phyloP scores from a whole-genome alignment of 176 grass and related monocot genomes.

The barley (Hordeum vulgare) region DNA sequence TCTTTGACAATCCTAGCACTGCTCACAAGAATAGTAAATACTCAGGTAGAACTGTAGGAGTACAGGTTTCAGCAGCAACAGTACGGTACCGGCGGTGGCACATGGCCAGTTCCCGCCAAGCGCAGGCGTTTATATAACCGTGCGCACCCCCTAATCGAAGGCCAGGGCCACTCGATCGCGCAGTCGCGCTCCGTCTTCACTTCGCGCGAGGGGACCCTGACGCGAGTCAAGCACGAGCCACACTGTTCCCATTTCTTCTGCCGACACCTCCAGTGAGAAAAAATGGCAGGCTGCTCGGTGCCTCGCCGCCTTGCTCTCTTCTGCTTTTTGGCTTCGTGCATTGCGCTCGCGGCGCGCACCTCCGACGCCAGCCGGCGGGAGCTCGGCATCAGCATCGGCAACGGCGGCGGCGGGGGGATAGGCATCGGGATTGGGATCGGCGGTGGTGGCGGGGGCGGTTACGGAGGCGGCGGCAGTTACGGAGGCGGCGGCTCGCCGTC shows the following conservation, averaged over 20 bases:
- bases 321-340: constrained; percentile 15
- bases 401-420: background rate
- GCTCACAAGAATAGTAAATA: background rate
- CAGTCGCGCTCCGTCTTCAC: background rate
- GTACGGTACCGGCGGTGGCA: background rate
- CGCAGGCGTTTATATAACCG: background rate
- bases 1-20: background rate
- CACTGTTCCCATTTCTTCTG: background rate
- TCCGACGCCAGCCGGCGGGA: background rate
- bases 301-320: constrained; percentile 14
- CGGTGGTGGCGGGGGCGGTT: background rate
- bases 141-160: background rate
- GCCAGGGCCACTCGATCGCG: background rate
- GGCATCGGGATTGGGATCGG: constrained; percentile 24
- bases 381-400: constrained; percentile 20
- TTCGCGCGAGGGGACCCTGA: background rate
- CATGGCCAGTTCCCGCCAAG: background rate
- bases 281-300: background rate
- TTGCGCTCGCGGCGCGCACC: constrained; percentile 10
- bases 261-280: background rate
- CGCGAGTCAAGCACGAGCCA: background rate
- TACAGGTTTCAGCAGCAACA: background rate
- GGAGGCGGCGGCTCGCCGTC: background rate
- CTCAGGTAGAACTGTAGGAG: background rate
- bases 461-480: background rate